phyloP scores from a whole-genome alignment of 2,329 filamentous ascomycete genomes.

The Beauveria brongniartii region DNA sequence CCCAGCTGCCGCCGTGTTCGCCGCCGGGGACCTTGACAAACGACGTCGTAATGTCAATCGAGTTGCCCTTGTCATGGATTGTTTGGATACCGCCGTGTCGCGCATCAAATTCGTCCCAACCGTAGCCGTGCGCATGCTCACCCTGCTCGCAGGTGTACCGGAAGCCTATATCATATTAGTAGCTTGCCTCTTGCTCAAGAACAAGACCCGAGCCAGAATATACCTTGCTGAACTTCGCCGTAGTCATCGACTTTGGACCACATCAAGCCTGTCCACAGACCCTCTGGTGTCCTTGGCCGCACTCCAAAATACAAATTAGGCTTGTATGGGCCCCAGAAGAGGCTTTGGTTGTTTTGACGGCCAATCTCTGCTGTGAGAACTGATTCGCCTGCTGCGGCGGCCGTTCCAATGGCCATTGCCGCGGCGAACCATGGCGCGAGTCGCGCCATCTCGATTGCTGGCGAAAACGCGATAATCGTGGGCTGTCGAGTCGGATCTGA shows the following conservation, averaged over 20 bases:
- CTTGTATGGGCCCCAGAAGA: conserved; percentile 94
- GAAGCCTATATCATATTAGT: conserved; percentile 48
- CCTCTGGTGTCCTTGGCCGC: conserved; percentile 71
- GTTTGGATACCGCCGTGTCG: conserved; percentile 79
- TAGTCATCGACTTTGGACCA: conserved; percentile 84
- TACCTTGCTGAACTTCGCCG: conserved; percentile 66
- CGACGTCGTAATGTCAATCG: conserved; percentile 81
- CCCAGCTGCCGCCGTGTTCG: conserved; percentile 83
- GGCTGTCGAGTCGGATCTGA: not conserved
- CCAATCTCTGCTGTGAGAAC: conserved; percentile 42
- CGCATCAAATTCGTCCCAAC: conserved; percentile 96
- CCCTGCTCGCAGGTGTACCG: conserved; percentile 95
- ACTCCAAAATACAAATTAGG: conserved; percentile 93
- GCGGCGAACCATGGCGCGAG: conserved; percentile 25
- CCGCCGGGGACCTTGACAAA: conserved; percentile 92
- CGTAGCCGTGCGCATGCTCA: conserved; percentile 89
- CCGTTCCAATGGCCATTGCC: conserved; percentile 20
- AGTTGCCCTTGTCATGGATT: conserved; percentile 83
- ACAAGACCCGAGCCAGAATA: conserved; percentile 20
- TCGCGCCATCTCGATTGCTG: conserved; percentile 20
- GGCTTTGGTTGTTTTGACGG: conserved; percentile 64
- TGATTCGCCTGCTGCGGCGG: conserved; percentile 23
- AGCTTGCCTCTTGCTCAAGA: not conserved
- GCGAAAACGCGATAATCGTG: not conserved
- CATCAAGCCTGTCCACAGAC: conserved; percentile 73